A percentile compares a stretch with the other conserved stretches of the same genome.
Conservation (phyloP, 805 yeast genomes). For the Metschnikowia noctiluminum region DNA sequence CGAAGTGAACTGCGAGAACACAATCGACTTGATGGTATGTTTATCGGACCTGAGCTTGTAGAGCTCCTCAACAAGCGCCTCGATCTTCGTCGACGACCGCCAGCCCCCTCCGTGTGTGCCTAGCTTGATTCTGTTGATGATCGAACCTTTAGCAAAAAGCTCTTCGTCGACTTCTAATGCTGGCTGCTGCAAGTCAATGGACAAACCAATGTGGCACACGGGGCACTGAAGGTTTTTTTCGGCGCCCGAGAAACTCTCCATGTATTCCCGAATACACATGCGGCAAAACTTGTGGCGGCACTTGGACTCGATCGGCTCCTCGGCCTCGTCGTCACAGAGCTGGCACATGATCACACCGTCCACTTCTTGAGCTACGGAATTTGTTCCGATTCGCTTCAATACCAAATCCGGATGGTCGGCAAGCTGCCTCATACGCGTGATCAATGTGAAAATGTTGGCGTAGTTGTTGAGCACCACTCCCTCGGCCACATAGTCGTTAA, state of each 20-base stretch:
- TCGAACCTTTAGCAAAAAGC: constrained; percentile 58
- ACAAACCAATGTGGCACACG: constrained; percentile 89
- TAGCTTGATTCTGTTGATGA: constrained; percentile 84
- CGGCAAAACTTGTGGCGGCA: constrained; percentile 95
- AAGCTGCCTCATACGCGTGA: constrained; percentile 95
- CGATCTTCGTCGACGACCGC: constrained; percentile 95
- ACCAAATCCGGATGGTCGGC: constrained; percentile 99
- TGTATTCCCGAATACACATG: constrained; percentile 85
- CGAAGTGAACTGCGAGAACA: constrained; percentile 94
- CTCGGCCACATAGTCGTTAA: constrained; percentile 88
- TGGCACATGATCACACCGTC: constrained; percentile 74
- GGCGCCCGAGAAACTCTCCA: constrained; percentile 72
- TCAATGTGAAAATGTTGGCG: constrained; percentile 93
- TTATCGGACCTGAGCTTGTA: constrained; percentile 82
- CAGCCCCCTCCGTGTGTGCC: constrained; percentile 67
- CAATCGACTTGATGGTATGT: constrained; percentile 91
- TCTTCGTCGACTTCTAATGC: constrained; percentile 69
- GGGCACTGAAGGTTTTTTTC: constrained; percentile 75
- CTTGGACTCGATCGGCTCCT: constrained; percentile 91
- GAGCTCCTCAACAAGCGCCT: constrained; percentile 90
- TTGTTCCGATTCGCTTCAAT: constrained; percentile 58
- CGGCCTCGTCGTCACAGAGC: constrained; percentile 96
- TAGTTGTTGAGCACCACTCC: constrained; percentile 96
- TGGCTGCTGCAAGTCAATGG: constrained; percentile 86
- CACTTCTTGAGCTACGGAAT: constrained; percentile 34